Conservation (phyloP, 176 grass and related monocot species). For the Tuctoria greenei region DNA sequence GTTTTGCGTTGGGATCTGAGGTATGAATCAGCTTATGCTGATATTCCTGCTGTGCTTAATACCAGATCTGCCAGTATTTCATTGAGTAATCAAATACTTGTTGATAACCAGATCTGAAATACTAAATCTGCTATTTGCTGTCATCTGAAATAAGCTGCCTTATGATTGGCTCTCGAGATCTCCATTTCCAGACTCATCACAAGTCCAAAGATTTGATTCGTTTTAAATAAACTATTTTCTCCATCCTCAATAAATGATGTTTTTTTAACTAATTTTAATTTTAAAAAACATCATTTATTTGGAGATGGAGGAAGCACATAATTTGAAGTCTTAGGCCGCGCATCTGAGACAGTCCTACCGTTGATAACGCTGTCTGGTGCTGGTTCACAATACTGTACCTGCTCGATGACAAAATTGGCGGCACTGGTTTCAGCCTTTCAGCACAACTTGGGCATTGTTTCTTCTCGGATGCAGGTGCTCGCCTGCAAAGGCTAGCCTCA, state of each 20-base stretch:
- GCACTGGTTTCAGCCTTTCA: not conserved
- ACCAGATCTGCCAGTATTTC: not conserved
- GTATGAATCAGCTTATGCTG: constrained; percentile 10
- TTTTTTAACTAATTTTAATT: no score
- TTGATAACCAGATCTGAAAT: constrained; percentile 21
- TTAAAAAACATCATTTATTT: no score
- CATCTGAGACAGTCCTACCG: not conserved
- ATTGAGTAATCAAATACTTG: constrained; percentile 6
- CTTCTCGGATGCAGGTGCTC: constrained; percentile 10
- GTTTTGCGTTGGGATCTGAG: constrained; percentile 28
- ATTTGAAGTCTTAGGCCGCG: constrained; percentile 7
- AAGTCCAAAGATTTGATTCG: not conserved
- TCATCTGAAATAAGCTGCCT: constrained; percentile 24
- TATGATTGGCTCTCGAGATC: constrained; percentile 25
- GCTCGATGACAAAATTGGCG: constrained; percentile 17
- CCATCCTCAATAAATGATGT: no score
- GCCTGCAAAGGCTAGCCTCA: constrained; percentile 15
- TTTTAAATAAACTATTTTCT: no score
- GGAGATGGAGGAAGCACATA: no score
- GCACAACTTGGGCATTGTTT: not conserved
- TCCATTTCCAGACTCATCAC: constrained; percentile 31
- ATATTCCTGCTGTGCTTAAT: constrained; percentile 9
- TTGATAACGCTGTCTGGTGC: constrained; percentile 1
- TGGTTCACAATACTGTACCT: not conserved
- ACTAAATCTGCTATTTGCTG: not conserved